phyloP scores from a whole-genome alignment of 83 land plant genomes.

The Thuja plicata region DNA sequence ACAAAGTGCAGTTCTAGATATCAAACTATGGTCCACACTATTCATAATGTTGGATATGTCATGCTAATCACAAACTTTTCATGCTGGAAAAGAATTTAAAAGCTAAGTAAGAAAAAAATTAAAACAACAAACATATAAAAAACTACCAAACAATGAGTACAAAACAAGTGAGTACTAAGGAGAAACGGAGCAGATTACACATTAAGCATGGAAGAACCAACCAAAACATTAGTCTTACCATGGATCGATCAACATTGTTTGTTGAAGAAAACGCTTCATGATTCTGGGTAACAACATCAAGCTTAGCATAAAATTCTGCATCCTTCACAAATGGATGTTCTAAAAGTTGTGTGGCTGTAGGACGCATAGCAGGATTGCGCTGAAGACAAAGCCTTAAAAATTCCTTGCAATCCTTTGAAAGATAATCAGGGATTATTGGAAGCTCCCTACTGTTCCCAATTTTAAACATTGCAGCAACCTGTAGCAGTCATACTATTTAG shows the following conservation, averaged over 20 bases:
- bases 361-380: slow-evolving; percentile 59
- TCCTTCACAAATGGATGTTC: slow-evolving; percentile 70
- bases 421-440: slow-evolving; percentile 71
- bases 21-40: neutral
- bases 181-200: neutral
- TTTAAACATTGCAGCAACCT: slow-evolving; percentile 94
- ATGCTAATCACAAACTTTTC: slow-evolving; percentile 1
- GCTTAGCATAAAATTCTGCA: slow-evolving; percentile 24
- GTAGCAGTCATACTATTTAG: neutral
- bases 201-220: neutral
- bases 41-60: neutral
- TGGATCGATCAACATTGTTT: slow-evolving; percentile 6
- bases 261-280: neutral
- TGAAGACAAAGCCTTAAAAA: slow-evolving; percentile 68
- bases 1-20: neutral
- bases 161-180: neutral
- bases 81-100: neutral
- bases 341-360: slow-evolving; percentile 70
- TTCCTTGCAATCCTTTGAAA: slow-evolving; percentile 73
- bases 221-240: neutral
- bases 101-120: neutral
- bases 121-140: neutral
- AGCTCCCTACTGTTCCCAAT: slow-evolving; percentile 88
- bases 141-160: neutral
- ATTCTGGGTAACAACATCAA: neutral